These are phyloP conservation scores for Wickerhamiella qilinensis DNA, from an alignment of 805 yeast genomes.

Conservation along the genomic window DNA sequence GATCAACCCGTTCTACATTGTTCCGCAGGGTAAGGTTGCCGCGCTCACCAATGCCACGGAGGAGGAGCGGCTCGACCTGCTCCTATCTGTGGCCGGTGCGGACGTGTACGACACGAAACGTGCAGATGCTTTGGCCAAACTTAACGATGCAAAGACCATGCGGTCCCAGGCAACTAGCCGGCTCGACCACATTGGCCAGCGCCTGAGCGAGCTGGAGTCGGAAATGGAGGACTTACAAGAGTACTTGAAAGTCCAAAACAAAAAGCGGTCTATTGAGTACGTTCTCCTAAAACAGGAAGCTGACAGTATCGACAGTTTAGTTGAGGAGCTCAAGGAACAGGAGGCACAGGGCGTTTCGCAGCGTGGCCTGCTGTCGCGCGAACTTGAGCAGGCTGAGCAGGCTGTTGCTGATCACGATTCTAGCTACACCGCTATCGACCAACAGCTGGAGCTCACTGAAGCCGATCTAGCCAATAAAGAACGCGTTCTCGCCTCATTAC, in stretches of 20 bases:
- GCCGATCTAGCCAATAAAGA: background rate
- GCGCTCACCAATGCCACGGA: conserved; percentile 81
- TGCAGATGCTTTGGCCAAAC: conserved; percentile 62
- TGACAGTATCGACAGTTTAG: conserved; percentile 2
- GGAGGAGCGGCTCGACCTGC: conserved; percentile 53
- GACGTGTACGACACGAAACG: conserved; percentile 72
- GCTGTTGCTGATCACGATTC: background rate
- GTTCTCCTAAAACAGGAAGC: conserved; percentile 59
- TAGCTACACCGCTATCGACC: background rate
- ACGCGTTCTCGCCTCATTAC: background rate
- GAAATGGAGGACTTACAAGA: conserved; percentile 63
- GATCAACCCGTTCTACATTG: conserved; percentile 86
- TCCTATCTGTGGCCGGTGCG: conserved; percentile 93
- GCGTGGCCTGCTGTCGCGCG: background rate
- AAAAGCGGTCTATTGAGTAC: conserved; percentile 57
- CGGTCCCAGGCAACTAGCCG: conserved; percentile 45
- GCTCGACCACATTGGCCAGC: conserved; percentile 47
- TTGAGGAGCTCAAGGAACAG: conserved; percentile 1
- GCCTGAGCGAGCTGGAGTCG: conserved; percentile 61
- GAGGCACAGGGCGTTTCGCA: conserved; percentile 5
- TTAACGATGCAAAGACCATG: conserved; percentile 55
- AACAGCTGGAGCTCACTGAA: background rate
- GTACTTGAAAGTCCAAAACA: conserved; percentile 50
- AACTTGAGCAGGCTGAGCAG: background rate
- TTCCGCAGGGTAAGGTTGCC: conserved; percentile 90